Evolutionary conservation across 768 basidiomycete genomes (phyloP).

Genomic region (Suillus variegatus): DNA sequence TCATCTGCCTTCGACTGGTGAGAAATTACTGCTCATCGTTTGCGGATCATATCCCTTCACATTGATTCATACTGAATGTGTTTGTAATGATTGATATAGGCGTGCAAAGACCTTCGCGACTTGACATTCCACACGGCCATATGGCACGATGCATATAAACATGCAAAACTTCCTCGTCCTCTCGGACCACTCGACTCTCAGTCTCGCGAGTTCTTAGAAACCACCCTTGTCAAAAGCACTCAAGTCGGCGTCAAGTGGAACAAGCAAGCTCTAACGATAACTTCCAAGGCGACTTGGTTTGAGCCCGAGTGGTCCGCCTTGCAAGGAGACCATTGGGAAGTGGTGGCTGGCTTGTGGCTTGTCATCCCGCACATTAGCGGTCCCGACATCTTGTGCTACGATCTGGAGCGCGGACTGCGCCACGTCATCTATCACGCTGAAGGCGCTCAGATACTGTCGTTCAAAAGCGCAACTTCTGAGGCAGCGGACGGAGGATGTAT

Average conservation of each 20-base stretch:
- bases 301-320: constrained; percentile 4
- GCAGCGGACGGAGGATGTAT: background rate
- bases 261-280: constrained; percentile 4
- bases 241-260: constrained; percentile 2
- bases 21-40: background rate
- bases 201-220: constrained; percentile 3
- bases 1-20: constrained; percentile 6
- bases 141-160: constrained; percentile 2
- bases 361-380: constrained; percentile 1
- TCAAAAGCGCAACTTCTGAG: background rate
- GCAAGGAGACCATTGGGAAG: constrained; percentile 5
- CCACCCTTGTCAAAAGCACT: background rate
- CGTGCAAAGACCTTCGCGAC: constrained; percentile 1
- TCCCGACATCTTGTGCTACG: constrained; percentile 1
- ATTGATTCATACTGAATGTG: background rate
- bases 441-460: background rate
- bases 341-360: constrained; percentile 1
- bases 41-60: background rate
- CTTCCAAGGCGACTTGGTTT: constrained; percentile 2
- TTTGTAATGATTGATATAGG: background rate
- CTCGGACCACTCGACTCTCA: constrained; percentile 5
- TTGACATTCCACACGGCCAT: background rate
- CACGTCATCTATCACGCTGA: background rate
- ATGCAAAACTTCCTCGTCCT: constrained; percentile 2
- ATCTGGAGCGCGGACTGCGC: background rate